phyloP scores from a whole-genome alignment of 345 rosid genomes.

The Isatis tinctoria region DNA sequence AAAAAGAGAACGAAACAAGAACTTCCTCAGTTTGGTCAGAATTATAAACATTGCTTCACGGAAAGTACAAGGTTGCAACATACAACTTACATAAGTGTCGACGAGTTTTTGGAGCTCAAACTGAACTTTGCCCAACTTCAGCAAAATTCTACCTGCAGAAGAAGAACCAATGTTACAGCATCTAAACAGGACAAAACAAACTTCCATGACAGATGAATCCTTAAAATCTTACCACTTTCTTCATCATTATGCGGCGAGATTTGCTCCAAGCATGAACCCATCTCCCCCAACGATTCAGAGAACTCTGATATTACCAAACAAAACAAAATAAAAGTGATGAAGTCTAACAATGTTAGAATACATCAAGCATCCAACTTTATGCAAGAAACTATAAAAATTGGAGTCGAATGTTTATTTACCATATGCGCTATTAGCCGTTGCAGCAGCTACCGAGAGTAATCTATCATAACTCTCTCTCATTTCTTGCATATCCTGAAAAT shows the following conservation, averaged over 20 bases:
- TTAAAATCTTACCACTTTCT: constrained; percentile 60
- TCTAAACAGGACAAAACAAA: not conserved
- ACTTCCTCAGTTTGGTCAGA: not conserved
- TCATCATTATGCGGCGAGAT: constrained; percentile 65
- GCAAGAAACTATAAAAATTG: not conserved
- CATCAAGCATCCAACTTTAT: not conserved
- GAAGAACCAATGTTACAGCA: constrained; percentile 4
- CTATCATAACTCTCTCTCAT: constrained; percentile 91
- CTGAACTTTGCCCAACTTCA: constrained; percentile 76
- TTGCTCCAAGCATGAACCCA: constrained; percentile 92
- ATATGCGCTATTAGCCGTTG: constrained; percentile 86
- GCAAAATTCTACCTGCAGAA: constrained; percentile 58
- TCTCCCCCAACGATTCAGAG: constrained; percentile 88
- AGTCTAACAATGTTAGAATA: not conserved
- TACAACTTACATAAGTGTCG: constrained; percentile 83
- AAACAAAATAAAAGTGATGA: not conserved
- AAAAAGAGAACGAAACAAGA: constrained; percentile 6
- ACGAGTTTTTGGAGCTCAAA: constrained; percentile 83
- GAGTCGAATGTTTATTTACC: constrained; percentile 39
- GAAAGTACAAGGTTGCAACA: constrained; percentile 7
- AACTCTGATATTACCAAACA: constrained; percentile 56
- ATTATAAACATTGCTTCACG: not conserved
- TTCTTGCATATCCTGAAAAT: constrained; percentile 72
- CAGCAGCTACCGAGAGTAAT: constrained; percentile 88
- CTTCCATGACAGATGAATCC: not conserved